phyloP scores from a whole-genome alignment of 2,329 filamentous ascomycete genomes.

The Penicillium sp. region DNA sequence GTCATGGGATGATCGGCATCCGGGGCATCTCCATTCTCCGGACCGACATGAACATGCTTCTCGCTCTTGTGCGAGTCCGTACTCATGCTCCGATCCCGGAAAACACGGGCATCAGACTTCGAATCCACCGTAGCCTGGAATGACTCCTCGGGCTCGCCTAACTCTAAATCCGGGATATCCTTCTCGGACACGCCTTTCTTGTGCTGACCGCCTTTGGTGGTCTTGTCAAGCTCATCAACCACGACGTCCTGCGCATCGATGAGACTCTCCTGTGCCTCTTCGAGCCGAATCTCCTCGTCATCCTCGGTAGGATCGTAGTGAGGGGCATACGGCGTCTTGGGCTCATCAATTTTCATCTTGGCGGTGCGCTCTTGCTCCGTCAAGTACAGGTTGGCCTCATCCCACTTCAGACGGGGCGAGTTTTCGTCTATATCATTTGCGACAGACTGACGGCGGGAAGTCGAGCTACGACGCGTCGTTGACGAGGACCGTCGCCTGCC shows the following conservation, averaged over 20 bases:
- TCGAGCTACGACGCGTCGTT: slow-evolving; percentile 56
- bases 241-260: slow-evolving; percentile 65
- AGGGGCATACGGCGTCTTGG: slow-evolving; percentile 92
- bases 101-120: slow-evolving; percentile 42
- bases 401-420: slow-evolving; percentile 85
- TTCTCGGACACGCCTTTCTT: slow-evolving; percentile 52
- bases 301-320: slow-evolving; percentile 89
- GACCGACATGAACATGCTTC: slow-evolving; percentile 77
- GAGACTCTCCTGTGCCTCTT: slow-evolving; percentile 33
- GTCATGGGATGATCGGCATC: slow-evolving; percentile 48
- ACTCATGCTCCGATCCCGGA: slow-evolving; percentile 39
- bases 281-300: slow-evolving; percentile 56
- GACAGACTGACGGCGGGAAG: slow-evolving; percentile 65
- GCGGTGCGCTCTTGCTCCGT: slow-evolving; percentile 91
- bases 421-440: slow-evolving; percentile 51
- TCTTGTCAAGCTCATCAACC: slow-evolving; percentile 60
- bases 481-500: slow-evolving; percentile 81
- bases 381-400: slow-evolving; percentile 94
- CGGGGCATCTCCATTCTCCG: slow-evolving; percentile 31
- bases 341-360: slow-evolving; percentile 99
- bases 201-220: slow-evolving; percentile 38
- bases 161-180: slow-evolving; percentile 84
- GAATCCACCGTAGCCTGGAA: slow-evolving; percentile 38
- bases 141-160: slow-evolving; percentile 84
- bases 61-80: slow-evolving; percentile 45